A percentile compares a stretch with the other conserved stretches of the same genome.
Evolutionary conservation across 106 monocot species (phyloP).

Genomic region (Amphibolis antarctica): DNA sequence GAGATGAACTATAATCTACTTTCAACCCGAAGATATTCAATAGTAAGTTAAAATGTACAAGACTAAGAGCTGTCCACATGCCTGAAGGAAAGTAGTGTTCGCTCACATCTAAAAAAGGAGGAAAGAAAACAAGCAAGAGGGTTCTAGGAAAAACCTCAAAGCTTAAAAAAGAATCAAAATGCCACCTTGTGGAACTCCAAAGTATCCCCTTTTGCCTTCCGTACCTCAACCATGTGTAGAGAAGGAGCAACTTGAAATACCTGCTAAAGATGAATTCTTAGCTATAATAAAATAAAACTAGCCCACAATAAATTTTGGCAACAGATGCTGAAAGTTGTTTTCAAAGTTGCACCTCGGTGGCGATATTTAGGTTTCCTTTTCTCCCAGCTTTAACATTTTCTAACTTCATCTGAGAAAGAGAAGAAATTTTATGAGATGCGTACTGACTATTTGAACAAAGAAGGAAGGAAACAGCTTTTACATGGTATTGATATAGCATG

Average conservation of each 20-base stretch:
- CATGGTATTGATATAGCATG: no score
- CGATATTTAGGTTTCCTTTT: constrained; percentile 79
- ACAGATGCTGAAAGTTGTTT: neutral
- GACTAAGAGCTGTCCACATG: no score
- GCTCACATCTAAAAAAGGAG: no score
- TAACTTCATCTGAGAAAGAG: constrained; percentile 45
- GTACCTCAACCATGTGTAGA: constrained; percentile 78
- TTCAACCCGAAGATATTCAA: no score
- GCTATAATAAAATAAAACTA: neutral
- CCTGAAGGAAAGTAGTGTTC: no score
- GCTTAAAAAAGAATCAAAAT: neutral
- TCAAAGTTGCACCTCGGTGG: constrained; percentile 48
- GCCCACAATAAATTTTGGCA: neutral
- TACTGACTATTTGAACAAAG: no score
- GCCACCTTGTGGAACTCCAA: constrained; percentile 78
- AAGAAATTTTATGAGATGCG: neutral
- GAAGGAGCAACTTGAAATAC: constrained; percentile 84
- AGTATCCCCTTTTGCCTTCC: constrained; percentile 80
- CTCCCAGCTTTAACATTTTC: constrained; percentile 69
- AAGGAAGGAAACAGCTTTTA: no score
- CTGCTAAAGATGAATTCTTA: constrained; percentile 16
- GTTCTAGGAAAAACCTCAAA: no score
- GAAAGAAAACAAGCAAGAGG: no score
- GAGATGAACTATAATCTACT: no score
- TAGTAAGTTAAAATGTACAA: no score